A percentile compares a stretch with the other conserved stretches of the same genome.
Conservation (phyloP, 164 flowering plant genomes). For the Aristolochia contorta region DNA sequence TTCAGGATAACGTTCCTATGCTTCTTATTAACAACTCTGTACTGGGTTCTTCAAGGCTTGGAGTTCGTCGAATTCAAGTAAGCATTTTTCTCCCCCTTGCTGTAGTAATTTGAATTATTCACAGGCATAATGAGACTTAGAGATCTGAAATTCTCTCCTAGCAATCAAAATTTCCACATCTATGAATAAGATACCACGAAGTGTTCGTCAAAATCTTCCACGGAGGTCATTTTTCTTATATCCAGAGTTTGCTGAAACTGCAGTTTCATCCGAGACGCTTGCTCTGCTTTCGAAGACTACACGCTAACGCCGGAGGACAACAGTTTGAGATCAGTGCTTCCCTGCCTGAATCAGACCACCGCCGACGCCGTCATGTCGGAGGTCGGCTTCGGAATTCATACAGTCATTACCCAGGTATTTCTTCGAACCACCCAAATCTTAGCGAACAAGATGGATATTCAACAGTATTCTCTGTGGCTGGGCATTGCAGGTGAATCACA, state of each 20-base stretch:
- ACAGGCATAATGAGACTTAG: too few relatives aligned
- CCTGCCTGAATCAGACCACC: conserved; percentile 22
- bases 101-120: not conserved
- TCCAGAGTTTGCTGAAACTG: not conserved
- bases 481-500: conserved; percentile 32
- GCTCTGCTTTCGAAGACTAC: conserved; percentile 37
- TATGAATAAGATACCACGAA: not conserved
- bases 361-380: conserved; percentile 20
- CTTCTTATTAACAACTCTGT: conserved; percentile 45
- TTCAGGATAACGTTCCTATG: conserved; percentile 37
- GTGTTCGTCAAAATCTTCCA: too few relatives aligned
- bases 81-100: not conserved
- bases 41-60: conserved; percentile 52
- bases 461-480: not conserved
- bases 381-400: conserved; percentile 28
- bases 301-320: conserved; percentile 28
- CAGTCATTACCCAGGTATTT: conserved; percentile 7
- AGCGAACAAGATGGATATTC: not conserved
- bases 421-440: not conserved
- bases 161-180: too few relatives aligned
- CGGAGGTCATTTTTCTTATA: not conserved
- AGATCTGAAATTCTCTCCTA: too few relatives aligned
- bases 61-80: conserved; percentile 49
- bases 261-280: conserved; percentile 48
- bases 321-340: conserved; percentile 27